These are phyloP conservation scores for Lablab purpureus DNA, from an alignment of 306 rosid species.

Conservation along the genomic window DNA sequence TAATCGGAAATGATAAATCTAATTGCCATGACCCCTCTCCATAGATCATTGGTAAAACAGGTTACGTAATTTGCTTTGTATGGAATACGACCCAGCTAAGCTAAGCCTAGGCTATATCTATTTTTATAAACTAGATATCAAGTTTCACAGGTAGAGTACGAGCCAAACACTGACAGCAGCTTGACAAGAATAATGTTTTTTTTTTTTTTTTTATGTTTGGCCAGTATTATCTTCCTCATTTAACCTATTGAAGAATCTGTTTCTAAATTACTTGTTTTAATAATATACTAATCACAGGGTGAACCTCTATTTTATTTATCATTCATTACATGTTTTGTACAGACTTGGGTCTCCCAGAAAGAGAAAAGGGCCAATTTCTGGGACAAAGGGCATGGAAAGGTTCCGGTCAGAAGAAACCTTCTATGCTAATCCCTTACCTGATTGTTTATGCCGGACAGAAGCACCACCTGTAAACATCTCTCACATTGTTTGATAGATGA, in stretches of 20 bases:
- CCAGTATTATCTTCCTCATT: background rate
- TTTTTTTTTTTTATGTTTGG: background rate
- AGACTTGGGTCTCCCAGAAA: constrained; percentile 94
- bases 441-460: constrained; percentile 78
- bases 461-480: constrained; percentile 52
- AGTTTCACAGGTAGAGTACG: background rate
- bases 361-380: constrained; percentile 93
- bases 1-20: background rate
- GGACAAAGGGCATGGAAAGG: constrained; percentile 81
- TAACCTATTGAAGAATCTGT: constrained; percentile 22
- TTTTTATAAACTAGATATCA: constrained; percentile 2
- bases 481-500: constrained; percentile 35
- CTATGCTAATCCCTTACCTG: constrained; percentile 83
- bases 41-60: constrained; percentile 22
- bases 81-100: constrained; percentile 11
- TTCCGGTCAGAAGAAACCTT: constrained; percentile 94
- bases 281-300: background rate
- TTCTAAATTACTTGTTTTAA: constrained; percentile 10
- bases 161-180: background rate
- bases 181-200: background rate
- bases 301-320: constrained; percentile 6
- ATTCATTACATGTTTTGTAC: constrained; percentile 39
- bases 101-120: background rate
- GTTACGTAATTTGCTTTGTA: constrained; percentile 7
- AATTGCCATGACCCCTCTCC: background rate